Base-by-base conservation (phyloP, 805 yeast species). In the Wickerhamomyces tratensis region DNA sequence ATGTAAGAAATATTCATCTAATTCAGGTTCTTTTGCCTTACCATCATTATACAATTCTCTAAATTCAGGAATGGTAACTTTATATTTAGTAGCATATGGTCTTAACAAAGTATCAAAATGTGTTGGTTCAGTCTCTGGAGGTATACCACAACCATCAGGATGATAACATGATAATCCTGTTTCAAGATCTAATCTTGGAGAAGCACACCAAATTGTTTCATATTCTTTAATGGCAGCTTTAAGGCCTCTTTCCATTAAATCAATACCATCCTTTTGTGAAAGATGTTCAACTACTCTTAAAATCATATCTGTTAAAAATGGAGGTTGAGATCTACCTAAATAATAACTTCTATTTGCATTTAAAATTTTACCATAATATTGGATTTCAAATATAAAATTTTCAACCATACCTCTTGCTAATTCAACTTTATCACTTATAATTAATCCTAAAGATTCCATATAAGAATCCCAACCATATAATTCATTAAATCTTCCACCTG, bases 381-480 rank as follows among this genome's bases (percentile, higher is more conserved):
- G 69, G 52, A 91, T 89, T 58, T 93, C 96, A 62, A 82, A 93
- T 43, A 87, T 81, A 58, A 88, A 89, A 62, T 91, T 89, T 58
- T 83, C 89, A 11, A 89, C 86, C 91, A 91, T 86, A 0, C 95
- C 95, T 51, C 80, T 70, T 8, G 96, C 91, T 33, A 89, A 69
- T 36, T 80, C 84, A 20, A 78, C 61, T 40, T 77, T 71, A 36
- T 72, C 75, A 54, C 84, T 83, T 27, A 75, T 72, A 26, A 93
- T 59, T 36, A 93, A 68, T 1, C 98, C 98, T 25, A 88, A 62
- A 0, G 93, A 76, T 57, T 82, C 88, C 82, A 93, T 85, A 57
- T 93, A 91, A 2, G 96, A 87, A 61, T 91, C 98, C 98, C 98
- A 91, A 13, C 98, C 98, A 56, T 93, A 91, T 45, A 88, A 73